phyloP scores from a whole-genome alignment of 805 yeast species.

The Saccharomycopsis selenospora region DNA sequence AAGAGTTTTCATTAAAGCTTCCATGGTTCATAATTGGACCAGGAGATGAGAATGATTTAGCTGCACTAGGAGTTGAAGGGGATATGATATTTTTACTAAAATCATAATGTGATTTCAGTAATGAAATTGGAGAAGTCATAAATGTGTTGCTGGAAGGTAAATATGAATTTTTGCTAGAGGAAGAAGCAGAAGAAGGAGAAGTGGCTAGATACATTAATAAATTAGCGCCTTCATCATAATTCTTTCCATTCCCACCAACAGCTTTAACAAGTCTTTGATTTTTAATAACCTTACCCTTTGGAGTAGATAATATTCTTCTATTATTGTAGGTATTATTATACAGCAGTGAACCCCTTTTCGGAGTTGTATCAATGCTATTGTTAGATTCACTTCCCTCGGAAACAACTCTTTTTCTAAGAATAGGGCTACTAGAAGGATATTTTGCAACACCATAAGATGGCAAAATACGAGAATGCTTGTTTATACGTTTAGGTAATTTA shows the following conservation, averaged over 20 bases:
- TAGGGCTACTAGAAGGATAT: background rate
- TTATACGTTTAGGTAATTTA: constrained; percentile 5
- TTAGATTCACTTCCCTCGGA: background rate
- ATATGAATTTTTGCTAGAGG: background rate
- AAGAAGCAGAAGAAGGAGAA: constrained; percentile 55
- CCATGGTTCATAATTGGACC: background rate
- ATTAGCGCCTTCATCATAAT: constrained; percentile 72
- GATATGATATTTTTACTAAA: background rate
- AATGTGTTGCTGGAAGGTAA: constrained; percentile 3
- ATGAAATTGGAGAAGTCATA: constrained; percentile 17
- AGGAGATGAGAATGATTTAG: constrained; percentile 18
- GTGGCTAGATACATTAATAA: constrained; percentile 74
- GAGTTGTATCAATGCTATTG: background rate
- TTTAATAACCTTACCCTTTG: constrained; percentile 14
- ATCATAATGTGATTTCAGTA: constrained; percentile 10
- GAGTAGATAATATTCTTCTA: constrained; percentile 7
- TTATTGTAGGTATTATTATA: too few species aligned
- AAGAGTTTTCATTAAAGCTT: constrained; percentile 2
- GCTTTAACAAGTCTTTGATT: constrained; percentile 1
- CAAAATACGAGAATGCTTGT: background rate
- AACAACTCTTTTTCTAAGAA: background rate
- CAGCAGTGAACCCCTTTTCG: background rate
- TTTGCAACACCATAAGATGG: background rate
- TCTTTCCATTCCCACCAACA: too few species aligned
- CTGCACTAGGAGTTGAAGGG: constrained; percentile 17